Evolutionary conservation across 306 rosid species (phyloP).

Genomic region (Vigna angularis): DNA sequence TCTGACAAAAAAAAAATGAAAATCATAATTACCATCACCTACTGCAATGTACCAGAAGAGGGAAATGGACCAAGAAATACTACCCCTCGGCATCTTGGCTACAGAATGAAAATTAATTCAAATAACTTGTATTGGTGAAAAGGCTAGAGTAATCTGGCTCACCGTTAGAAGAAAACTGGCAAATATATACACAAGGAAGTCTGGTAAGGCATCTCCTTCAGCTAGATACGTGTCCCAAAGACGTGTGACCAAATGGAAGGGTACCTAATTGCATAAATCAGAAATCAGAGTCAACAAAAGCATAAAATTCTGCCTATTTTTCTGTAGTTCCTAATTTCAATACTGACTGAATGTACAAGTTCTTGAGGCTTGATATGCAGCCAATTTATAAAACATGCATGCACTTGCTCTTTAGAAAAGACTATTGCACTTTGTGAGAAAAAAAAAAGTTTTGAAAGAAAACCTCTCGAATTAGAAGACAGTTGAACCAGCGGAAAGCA

Average conservation of each 20-base stretch:
- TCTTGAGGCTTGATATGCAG: slow-evolving; percentile 24
- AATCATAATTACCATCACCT: background rate
- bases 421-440: slow-evolving; percentile 11
- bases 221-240: slow-evolving; percentile 99
- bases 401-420: slow-evolving; percentile 8
- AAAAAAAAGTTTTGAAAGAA: slow-evolving; percentile 31
- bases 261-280: slow-evolving; percentile 66
- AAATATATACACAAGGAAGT: slow-evolving; percentile 95
- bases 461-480: slow-evolving; percentile 98
- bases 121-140: background rate
- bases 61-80: background rate
- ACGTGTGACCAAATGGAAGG: slow-evolving; percentile 91
- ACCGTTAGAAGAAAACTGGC: slow-evolving; percentile 99
- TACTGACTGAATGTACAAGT: slow-evolving; percentile 21
- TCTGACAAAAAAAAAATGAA: background rate
- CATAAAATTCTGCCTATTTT: slow-evolving; percentile 34
- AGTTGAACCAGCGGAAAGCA: slow-evolving; percentile 99
- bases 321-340: slow-evolving; percentile 3
- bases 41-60: background rate
- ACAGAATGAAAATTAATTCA: slow-evolving; percentile 30
- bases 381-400: slow-evolving; percentile 1
- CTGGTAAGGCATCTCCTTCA: slow-evolving; percentile 97
- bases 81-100: background rate
- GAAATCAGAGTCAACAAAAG: slow-evolving; percentile 44
- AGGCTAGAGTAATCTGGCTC: slow-evolving; percentile 45